Percentiles rank a stretch among this genome's conserved stretches.
Conservation (phyloP, 352 stramenopile genomes). For the Pythium chondricola region DNA sequence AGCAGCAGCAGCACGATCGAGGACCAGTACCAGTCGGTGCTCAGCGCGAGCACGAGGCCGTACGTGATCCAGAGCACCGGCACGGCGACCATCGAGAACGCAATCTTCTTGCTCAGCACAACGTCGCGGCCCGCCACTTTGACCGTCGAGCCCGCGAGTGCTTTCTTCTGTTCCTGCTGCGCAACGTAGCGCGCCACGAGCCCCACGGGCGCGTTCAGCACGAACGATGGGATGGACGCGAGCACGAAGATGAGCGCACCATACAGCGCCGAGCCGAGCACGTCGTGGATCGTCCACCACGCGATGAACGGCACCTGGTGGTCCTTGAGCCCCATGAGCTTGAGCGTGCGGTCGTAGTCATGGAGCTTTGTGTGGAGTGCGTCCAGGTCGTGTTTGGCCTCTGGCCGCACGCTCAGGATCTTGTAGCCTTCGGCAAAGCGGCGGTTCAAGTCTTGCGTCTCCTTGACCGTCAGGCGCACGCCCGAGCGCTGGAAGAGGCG, state of each 20-base stretch:
- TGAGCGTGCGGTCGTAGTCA: constrained; percentile 80
- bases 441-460: constrained; percentile 90
- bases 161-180: constrained; percentile 73
- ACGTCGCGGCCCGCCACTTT: constrained; percentile 90
- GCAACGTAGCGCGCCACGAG: constrained; percentile 78
- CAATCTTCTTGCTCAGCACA: constrained; percentile 91
- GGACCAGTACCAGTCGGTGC: constrained; percentile 85
- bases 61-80: constrained; percentile 86
- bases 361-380: constrained; percentile 72
- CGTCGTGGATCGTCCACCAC: constrained; percentile 84
- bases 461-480: constrained; percentile 77
- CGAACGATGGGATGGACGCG: constrained; percentile 87
- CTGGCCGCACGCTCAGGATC: constrained; percentile 61
- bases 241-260: constrained; percentile 80
- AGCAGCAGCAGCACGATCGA: constrained; percentile 72
- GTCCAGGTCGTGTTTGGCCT: constrained; percentile 52
- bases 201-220: constrained; percentile 88
- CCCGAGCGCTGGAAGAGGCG: constrained; percentile 92
- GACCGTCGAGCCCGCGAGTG: constrained; percentile 83
- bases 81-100: constrained; percentile 89
- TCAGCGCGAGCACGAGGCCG: constrained; percentile 63
- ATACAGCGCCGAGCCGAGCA: constrained; percentile 86
- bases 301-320: constrained; percentile 88
- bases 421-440: constrained; percentile 89
- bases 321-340: constrained; percentile 86